These are phyloP conservation scores for Aspergillus fructus DNA, from an alignment of 2,329 filamentous ascomycete species.

Conservation along the genomic window DNA sequence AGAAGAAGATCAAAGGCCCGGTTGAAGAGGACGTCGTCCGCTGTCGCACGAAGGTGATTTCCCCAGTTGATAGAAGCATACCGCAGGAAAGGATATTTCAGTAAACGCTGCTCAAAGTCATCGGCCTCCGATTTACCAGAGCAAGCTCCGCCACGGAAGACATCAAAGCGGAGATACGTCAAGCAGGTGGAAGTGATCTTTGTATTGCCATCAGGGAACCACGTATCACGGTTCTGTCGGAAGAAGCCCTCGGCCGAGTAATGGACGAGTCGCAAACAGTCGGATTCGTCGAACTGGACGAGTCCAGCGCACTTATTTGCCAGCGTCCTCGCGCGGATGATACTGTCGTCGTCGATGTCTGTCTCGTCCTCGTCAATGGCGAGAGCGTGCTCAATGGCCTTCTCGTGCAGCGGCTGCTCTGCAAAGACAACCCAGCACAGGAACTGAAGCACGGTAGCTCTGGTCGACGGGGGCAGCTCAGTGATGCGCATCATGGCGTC, in stretches of 20 bases:
- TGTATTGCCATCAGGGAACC: slow-evolving; percentile 1
- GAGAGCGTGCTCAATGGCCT: slow-evolving; percentile 8
- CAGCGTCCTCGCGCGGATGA: slow-evolving; percentile 5
- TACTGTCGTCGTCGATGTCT: slow-evolving; percentile 9
- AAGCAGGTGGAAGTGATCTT: not conserved
- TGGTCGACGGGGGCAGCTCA: not conserved
- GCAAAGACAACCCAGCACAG: slow-evolving; percentile 11
- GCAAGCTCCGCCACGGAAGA: slow-evolving; percentile 4
- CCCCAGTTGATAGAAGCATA: slow-evolving; percentile 11
- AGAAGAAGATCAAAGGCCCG: not conserved
- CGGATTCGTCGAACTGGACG: slow-evolving; percentile 6
- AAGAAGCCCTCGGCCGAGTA: slow-evolving; percentile 7
- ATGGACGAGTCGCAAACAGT: slow-evolving; percentile 2
- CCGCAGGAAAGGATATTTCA: slow-evolving; percentile 4
- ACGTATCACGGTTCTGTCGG: not conserved
- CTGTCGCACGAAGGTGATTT: not conserved
- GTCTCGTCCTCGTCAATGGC: not conserved
- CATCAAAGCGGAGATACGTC: slow-evolving; percentile 4
- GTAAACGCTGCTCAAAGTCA: not conserved
- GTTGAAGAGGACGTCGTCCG: not conserved
- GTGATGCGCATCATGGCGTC: slow-evolving; percentile 8
- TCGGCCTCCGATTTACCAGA: slow-evolving; percentile 1
- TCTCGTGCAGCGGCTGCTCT: slow-evolving; percentile 1
- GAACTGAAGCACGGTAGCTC: slow-evolving; percentile 2
- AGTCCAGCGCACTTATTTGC: slow-evolving; percentile 9